Conservation (phyloP, 179 eudicot genomes). For the Silene coronaria region DNA sequence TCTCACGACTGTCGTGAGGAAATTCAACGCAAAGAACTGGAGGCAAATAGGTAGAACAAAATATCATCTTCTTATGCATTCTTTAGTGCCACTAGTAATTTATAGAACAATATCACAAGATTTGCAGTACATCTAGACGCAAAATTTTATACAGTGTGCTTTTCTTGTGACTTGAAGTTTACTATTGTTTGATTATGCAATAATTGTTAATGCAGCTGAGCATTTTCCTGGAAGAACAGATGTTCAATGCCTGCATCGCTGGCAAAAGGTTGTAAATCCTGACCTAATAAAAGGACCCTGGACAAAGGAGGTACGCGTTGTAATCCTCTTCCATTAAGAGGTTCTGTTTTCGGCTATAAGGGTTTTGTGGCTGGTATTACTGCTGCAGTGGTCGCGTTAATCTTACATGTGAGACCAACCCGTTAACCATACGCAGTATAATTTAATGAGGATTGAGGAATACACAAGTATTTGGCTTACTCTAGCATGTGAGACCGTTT, state of each 20-base stretch:
- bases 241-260: constrained; percentile 90
- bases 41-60: constrained; percentile 57
- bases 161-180: too few relatives aligned
- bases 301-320: constrained; percentile 68
- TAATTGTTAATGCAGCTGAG: constrained; percentile 44
- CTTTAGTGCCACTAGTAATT: neutral
- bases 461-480: too few relatives aligned
- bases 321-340: neutral
- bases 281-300: constrained; percentile 93
- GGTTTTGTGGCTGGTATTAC: neutral
- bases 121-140: neutral
- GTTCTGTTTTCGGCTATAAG: neutral
- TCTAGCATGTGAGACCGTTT: too few relatives aligned
- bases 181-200: neutral
- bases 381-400: neutral
- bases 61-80: neutral
- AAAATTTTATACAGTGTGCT: too few relatives aligned
- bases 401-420: neutral
- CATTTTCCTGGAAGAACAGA: constrained; percentile 81
- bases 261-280: constrained; percentile 97
- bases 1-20: constrained; percentile 41
- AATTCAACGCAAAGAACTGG: constrained; percentile 67
- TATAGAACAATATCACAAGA: neutral
- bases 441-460: too few relatives aligned
- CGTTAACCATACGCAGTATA: neutral